Evolutionary conservation across 805 yeast genomes (phyloP), one percentile per base, ranked within the genome.

Genomic region (Candida schatavii): DNA sequence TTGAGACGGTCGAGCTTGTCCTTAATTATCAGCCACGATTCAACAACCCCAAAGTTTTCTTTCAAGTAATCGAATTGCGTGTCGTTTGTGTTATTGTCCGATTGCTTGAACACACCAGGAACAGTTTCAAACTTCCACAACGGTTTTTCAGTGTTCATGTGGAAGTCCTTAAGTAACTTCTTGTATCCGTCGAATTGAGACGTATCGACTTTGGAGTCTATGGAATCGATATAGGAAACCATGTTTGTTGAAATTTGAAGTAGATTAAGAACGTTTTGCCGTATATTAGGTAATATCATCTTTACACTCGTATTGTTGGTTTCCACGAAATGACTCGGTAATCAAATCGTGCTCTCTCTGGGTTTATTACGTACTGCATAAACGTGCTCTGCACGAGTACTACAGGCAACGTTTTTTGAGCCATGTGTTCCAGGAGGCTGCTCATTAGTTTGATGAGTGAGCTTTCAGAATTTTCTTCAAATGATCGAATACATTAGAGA

Each of bases 71-170:
- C 59, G 50, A 76, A 77, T 11, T 48, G 53, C 23, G 57, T 50
- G 9, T 62, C 74, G 50, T 74, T 74, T 0, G 80, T 75, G 1
- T 50, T 55, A 2, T 52, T 42, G 26, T 61, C 56, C 3, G 72
- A 52, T 51, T 77, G 82, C 44, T 65, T 64, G 62, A 78, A 78
- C 41, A 76, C 72, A 0, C 81, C 81, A 0, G 56, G 60, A 3
- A 75, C 78, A 7, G 66, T 66, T 47, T 73, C 75, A 49, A 76
- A 77, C 7, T 46, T 51, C 79, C 80, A 77, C 27, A 23, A 23
- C 6, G 17, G 21, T 22, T 5, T 27, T 6, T 22, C 6, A 14
- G 35, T 17, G 6, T 31, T 22, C 35, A 31, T 14, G 21, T 31
- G 35, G 21, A 31, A 31, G 4, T 31, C 13, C 15, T 35, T 22